Base-by-base conservation (phyloP, 495 filamentous ascomycete genomes). In the Penicilliopsis zonata region DNA sequence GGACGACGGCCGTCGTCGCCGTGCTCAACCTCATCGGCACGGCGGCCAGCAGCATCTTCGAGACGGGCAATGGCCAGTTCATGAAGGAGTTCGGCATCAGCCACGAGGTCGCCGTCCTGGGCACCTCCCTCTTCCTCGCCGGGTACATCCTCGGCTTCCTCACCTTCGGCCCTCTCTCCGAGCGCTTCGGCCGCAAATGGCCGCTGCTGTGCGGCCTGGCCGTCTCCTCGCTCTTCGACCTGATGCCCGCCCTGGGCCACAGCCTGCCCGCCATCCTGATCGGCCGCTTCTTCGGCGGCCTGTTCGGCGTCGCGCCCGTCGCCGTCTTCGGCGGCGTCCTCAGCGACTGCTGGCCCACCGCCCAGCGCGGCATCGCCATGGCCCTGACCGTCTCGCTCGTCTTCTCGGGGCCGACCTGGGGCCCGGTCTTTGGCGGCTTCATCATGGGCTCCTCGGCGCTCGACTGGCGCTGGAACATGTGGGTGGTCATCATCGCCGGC, bases 271-370 rank as follows among this genome's bases (percentile, higher is more conserved):
- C 39, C 5, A 24, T 42, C 18, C 29, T 42, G 12, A 7, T 42
- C 5, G 34, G 39, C 4, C 39, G 39, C 10, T 42, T 42, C 23
- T 37, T 42, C n/a, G 22, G 22, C 1, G 39, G 39, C 1, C 16
- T 37, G 13, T 42, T 37, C 9, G 39, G 39, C 2, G 25, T 29
- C 13, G 28, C 39, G 4, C 34, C 39, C 7, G 20, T 42, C 4
- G 28, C 39, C 4, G 29, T 42, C 13, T 13, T 37, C n/a, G 39
- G 39, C 2, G 39, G 39, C 14, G 33, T 42, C 24, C 35, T 40
- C 32, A 17, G 30, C 7, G 39, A 10, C 9, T 28, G 39, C 4
- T 42, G 33, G 34, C 36, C 13, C 12, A 70, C 71, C 2, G 53
- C 63, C 23, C n/a, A n/a, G n/a, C n/a, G n/a, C n/a, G n/a, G n/a